A percentile compares a stretch with the other conserved stretches of the same genome.
Conservation (phyloP, 1,284 basidiomycete genomes). For the Pseudozyma pruni region DNA sequence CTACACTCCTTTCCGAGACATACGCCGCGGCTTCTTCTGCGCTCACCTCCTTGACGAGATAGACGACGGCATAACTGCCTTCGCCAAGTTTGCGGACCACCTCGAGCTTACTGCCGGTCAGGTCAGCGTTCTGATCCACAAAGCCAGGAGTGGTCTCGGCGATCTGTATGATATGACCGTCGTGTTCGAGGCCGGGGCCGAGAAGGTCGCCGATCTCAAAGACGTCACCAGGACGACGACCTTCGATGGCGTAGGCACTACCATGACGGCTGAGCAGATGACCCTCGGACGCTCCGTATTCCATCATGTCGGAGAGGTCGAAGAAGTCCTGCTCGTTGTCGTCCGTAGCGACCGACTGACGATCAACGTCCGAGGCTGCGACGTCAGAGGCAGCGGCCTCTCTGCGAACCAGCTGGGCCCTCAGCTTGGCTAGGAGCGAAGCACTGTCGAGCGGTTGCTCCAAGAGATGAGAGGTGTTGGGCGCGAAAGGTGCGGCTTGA, state of each 20-base stretch:
- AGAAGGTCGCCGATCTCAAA: slow-evolving; percentile 62
- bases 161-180: slow-evolving; percentile 59
- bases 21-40: slow-evolving; percentile 28
- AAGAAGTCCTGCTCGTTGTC: slow-evolving; percentile 54
- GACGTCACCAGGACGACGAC: slow-evolving; percentile 47
- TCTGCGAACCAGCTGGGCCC: slow-evolving; percentile 39
- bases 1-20: slow-evolving; percentile 16
- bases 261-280: slow-evolving; percentile 30
- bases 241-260: slow-evolving; percentile 28
- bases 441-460: slow-evolving; percentile 46
- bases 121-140: slow-evolving; percentile 54
- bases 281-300: slow-evolving; percentile 39
- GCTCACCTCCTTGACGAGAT: slow-evolving; percentile 62
- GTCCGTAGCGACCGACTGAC: slow-evolving; percentile 24
- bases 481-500: slow-evolving; percentile 1
- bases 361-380: slow-evolving; percentile 33
- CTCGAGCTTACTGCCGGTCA: slow-evolving; percentile 54
- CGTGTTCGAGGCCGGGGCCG: slow-evolving; percentile 62
- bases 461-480: slow-evolving; percentile 27
- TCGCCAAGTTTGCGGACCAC: slow-evolving; percentile 63
- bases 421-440: slow-evolving; percentile 37
- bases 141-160: slow-evolving; percentile 62
- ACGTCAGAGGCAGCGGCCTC: slow-evolving; percentile 43
- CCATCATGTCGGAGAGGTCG: slow-evolving; percentile 60
- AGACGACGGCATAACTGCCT: slow-evolving; percentile 66